A percentile compares a stretch with the other conserved stretches of the same genome.
phyloP scores from a whole-genome alignment of 2,329 filamentous ascomycete genomes.

The Pestalotiopsis sp. region DNA sequence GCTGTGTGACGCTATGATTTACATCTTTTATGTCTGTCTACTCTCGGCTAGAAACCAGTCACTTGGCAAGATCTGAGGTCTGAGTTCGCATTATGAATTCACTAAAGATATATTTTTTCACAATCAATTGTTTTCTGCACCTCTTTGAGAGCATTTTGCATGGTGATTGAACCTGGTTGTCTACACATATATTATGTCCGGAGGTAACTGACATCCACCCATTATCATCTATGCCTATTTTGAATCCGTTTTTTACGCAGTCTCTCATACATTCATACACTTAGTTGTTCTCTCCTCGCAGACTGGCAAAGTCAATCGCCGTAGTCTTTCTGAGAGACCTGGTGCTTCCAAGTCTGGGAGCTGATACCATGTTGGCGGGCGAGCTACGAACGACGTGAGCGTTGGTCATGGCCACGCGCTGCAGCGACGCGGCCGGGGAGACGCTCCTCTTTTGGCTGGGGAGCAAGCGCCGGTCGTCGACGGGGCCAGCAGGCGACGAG shows the following conservation, averaged over 20 bases:
- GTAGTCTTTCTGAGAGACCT: background rate
- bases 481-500: background rate
- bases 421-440: background rate
- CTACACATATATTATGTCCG: no score
- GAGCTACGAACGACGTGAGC: background rate
- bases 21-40: background rate
- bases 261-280: background rate
- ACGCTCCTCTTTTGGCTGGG: slow-evolving; percentile 1
- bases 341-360: background rate
- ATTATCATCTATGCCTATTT: background rate
- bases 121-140: no score
- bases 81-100: no score
- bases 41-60: no score
- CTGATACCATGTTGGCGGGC: background rate
- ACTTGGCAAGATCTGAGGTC: no score
- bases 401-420: slow-evolving; percentile 3
- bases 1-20: slow-evolving; percentile 42
- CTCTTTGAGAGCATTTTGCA: no score
- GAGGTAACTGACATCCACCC: no score
- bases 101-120: no score
- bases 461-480: slow-evolving; percentile 14
- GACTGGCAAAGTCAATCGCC: background rate
- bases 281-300: background rate
- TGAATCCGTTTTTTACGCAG: background rate
- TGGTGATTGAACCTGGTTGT: no score